Evolutionary conservation across 495 filamentous ascomycete species (phyloP), one percentile per base, ranked within the genome.

Genomic region (Eremomyces bilateralis): DNA sequence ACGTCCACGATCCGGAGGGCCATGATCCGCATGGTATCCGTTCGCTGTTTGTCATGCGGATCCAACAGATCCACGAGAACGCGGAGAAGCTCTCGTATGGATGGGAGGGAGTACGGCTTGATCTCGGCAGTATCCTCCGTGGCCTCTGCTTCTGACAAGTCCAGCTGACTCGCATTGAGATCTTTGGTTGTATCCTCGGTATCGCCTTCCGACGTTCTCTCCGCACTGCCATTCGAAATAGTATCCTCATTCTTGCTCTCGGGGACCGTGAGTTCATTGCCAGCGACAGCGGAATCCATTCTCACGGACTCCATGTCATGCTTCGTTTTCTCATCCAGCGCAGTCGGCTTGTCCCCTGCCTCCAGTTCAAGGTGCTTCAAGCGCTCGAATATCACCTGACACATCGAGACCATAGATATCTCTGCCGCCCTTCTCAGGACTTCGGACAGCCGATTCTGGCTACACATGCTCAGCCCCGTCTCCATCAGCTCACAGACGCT

Each of bases 401-500:
- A 93, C 85, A 99, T 99, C 40, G 77, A 77, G 35, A 93, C 76
- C 90, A 95, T 95, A 36, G 81, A 76, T 53, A 92, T 88, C 52
- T 99, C 88, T 1, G 90, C 90, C 16, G 82, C 85, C 40, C 83
- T 66, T 35, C 84, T 67, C 13, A 99, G 61, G 6, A 95, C 70
- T 46, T 94, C 88, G 13, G 88, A 92, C 33, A 99, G 66, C 33
- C 84, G 70, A 36, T 73, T 69, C 55, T 94, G 82, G 37, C 84
- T 94, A 57, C 88, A 99, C 68, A 99, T 95, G 51, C 83, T 92
- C 41, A 99, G 53, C 3, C 84, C 90, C 3, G 80, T 84, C 53
- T 93, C 88, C 88, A 99, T 95, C 88, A 99, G 95, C 49, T 93
- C 80, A 48, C 88, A 99, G 8, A 99, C 80, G 49, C 84, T 94